These are phyloP conservation scores for Bigelowiella natans DNA, from an alignment of 78 protist species.

Conservation along the genomic window DNA sequence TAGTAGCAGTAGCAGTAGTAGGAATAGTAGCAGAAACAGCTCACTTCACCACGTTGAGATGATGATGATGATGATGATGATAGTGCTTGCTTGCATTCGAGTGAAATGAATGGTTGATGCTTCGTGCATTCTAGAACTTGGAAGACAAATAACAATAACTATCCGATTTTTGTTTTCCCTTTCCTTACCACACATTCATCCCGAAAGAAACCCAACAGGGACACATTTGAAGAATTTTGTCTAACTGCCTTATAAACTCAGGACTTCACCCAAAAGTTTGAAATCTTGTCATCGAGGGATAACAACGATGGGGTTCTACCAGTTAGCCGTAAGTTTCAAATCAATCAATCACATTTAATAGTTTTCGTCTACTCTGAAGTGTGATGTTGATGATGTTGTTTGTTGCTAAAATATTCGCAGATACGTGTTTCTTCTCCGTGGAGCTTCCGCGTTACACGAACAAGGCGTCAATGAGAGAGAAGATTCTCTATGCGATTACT, in stretches of 20 bases:
- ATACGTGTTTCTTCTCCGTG: conserved; percentile 70
- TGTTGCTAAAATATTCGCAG: conserved; percentile 21
- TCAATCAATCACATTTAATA: not conserved
- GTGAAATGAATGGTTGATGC: too few relatives aligned
- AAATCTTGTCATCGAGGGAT: not conserved
- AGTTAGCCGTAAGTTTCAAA: not conserved
- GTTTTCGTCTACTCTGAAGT: not conserved
- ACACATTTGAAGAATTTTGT: too few relatives aligned
- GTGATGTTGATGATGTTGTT: not conserved
- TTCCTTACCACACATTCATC: too few relatives aligned
- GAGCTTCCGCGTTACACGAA: conserved; percentile 61
- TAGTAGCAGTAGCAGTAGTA: too few relatives aligned
- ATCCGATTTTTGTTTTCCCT: too few relatives aligned
- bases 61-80: too few relatives aligned
- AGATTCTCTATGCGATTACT: conserved; percentile 59
- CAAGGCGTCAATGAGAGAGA: conserved; percentile 34
- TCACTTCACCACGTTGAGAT: too few relatives aligned
- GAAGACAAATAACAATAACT: too few relatives aligned
- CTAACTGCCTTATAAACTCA: not conserved
- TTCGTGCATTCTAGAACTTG: too few relatives aligned
- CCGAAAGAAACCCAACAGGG: too few relatives aligned
- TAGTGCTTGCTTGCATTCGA: too few relatives aligned
- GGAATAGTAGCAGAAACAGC: too few relatives aligned
- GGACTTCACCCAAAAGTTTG: not conserved
- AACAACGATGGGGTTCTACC: not conserved